Evolutionary conservation across 257 asterid species (phyloP).

Genomic region (Handroanthus guayacan): DNA sequence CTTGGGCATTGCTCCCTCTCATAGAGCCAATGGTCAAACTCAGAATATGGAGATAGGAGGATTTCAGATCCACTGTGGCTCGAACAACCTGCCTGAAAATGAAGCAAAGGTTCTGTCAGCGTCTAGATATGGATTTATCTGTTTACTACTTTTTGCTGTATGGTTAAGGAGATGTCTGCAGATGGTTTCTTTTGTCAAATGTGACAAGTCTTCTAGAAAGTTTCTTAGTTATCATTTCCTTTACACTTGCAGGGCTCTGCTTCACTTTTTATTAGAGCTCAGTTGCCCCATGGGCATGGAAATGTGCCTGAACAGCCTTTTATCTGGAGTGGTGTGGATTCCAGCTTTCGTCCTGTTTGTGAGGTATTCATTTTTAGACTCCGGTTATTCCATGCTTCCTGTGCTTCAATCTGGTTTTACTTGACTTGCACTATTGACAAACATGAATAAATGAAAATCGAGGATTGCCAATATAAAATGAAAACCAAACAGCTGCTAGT

Average conservation of each 20-base stretch:
- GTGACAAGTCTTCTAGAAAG: neutral
- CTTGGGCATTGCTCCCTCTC: constrained; percentile 76
- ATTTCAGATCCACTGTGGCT: constrained; percentile 45
- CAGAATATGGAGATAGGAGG: constrained; percentile 45
- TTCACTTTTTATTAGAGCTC: constrained; percentile 49
- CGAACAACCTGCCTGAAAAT: constrained; percentile 45
- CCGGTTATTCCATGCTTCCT: neutral
- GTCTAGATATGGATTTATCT: constrained; percentile 13
- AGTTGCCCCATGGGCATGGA: constrained; percentile 44
- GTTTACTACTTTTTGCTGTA: neutral
- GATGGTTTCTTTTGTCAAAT: constrained; percentile 18
- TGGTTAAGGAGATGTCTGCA: neutral
- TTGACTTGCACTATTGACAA: neutral
- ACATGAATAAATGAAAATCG: too few species aligned
- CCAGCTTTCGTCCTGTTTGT: constrained; percentile 54
- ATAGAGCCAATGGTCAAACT: constrained; percentile 36
- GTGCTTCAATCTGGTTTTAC: constrained; percentile 2
- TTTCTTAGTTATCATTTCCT: constrained; percentile 30
- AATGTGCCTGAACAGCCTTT: constrained; percentile 47
- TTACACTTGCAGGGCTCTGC: constrained; percentile 51
- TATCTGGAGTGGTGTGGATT: constrained; percentile 51
- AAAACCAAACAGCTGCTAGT: neutral
- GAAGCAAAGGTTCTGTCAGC: constrained; percentile 56
- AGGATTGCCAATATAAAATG: too few species aligned
- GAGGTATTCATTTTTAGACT: constrained; percentile 53